Conservation (phyloP, 768 basidiomycete genomes). For the Epithele typhae region DNA sequence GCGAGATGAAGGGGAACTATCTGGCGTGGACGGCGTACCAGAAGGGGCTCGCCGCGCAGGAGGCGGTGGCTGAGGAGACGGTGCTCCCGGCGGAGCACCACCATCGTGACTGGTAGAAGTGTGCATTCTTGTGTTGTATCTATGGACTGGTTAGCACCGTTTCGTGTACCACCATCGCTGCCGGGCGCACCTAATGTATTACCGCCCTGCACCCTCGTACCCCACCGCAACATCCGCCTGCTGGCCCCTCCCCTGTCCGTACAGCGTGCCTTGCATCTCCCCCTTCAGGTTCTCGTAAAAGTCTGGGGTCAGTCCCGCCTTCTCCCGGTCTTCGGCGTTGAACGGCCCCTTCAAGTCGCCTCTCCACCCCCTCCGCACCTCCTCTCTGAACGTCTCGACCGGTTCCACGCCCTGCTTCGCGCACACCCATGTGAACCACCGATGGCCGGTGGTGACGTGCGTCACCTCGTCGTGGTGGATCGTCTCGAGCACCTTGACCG, state of each 20-base stretch:
- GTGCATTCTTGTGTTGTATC: no score
- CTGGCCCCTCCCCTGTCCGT: neutral
- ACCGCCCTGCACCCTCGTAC: conserved; percentile 3
- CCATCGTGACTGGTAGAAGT: no score
- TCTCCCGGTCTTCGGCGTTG: conserved; percentile 67
- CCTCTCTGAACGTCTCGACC: conserved; percentile 60
- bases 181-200: neutral
- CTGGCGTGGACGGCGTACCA: neutral
- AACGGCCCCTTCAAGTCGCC: conserved; percentile 82
- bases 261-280: conserved; percentile 35
- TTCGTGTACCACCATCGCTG: no score
- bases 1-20: conserved; percentile 11
- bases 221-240: conserved; percentile 1
- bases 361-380: conserved; percentile 65
- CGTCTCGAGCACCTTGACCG: conserved; percentile 63
- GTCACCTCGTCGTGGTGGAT: conserved; percentile 80
- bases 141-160: no score
- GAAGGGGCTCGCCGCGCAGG: no score
- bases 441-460: conserved; percentile 77
- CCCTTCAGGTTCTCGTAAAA: conserved; percentile 74
- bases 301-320: conserved; percentile 64
- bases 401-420: conserved; percentile 52
- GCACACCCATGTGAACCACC: conserved; percentile 82
- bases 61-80: neutral
- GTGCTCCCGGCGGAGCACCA: neutral